phyloP scores from a whole-genome alignment of 192 early-diverging fungal genomes.

The Lobulomyces angularis region DNA sequence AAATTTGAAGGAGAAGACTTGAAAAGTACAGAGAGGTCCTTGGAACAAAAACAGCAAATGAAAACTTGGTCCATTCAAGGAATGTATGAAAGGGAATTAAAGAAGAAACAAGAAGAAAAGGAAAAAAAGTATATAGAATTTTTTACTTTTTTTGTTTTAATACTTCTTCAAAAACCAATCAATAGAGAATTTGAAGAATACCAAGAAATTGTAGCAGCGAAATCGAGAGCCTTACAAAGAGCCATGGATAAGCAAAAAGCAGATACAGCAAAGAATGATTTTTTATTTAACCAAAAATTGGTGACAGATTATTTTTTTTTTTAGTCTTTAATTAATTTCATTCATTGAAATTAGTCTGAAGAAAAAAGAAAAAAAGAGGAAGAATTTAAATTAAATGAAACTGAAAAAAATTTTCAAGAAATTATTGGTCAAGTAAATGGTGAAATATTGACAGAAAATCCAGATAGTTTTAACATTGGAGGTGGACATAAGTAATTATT shows the following conservation, averaged over 20 bases:
- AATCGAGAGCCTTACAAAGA: conserved; percentile 21
- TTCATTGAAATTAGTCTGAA: conserved; percentile 12
- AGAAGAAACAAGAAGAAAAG: conserved; percentile 17
- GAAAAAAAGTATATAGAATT: conserved; percentile 18
- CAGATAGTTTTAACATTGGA: conserved; percentile 34
- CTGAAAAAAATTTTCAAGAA: conserved; percentile 27
- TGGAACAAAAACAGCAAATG: conserved; percentile 37
- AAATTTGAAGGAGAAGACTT: conserved; percentile 47
- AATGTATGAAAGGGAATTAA: conserved; percentile 25
- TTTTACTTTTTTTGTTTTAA: neutral
- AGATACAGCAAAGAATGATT: conserved; percentile 21
- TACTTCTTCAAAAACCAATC: conserved; percentile 2
- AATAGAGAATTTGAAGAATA: conserved; percentile 23
- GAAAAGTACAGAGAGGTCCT: conserved; percentile 8
- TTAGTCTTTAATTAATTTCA: neutral
- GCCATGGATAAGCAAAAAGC: conserved; percentile 17
- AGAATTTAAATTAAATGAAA: conserved; percentile 11
- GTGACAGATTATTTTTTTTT: conserved; percentile 8
- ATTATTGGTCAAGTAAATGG: conserved; percentile 31
- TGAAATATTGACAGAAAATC: conserved; percentile 34
- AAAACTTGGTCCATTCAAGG: conserved; percentile 30
- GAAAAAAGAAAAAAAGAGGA: conserved; percentile 24
- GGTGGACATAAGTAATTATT: conserved; percentile 33
- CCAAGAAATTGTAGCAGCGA: conserved; percentile 19
- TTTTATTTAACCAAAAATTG: conserved; percentile 25